A percentile compares a stretch with the other conserved stretches of the same genome.
phyloP scores from a whole-genome alignment of 2,329 filamentous ascomycete genomes.

The Canariomyces notabilis region DNA sequence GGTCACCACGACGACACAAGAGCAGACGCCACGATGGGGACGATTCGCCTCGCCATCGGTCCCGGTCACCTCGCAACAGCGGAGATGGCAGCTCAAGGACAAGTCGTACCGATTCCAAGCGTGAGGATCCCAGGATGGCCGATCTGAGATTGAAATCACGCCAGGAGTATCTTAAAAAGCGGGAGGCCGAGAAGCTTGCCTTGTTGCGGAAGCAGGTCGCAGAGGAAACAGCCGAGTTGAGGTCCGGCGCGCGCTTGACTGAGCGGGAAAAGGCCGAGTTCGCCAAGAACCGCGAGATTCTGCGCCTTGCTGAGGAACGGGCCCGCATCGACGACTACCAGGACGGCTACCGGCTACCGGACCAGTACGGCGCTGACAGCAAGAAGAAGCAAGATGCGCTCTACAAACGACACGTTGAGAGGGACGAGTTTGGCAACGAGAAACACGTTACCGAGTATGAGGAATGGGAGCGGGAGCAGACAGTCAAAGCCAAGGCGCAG shows the following conservation, averaged over 20 bases:
- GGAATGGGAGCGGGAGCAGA: slow-evolving; percentile 91
- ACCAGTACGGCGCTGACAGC: slow-evolving; percentile 87
- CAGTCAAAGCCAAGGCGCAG: slow-evolving; percentile 80
- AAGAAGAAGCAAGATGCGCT: slow-evolving; percentile 86
- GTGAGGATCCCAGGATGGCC: slow-evolving; percentile 62
- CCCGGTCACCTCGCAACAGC: slow-evolving; percentile 25
- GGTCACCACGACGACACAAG: slow-evolving; percentile 30
- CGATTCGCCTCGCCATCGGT: slow-evolving; percentile 28
- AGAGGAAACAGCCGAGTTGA: slow-evolving; percentile 78
- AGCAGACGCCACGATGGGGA: slow-evolving; percentile 31
- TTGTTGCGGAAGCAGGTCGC: slow-evolving; percentile 85
- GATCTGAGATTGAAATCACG: slow-evolving; percentile 79
- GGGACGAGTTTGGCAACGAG: slow-evolving; percentile 81
- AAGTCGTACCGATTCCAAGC: slow-evolving; percentile 29
- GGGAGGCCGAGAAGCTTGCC: slow-evolving; percentile 78
- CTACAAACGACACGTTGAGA: slow-evolving; percentile 85
- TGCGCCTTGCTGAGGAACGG: slow-evolving; percentile 78
- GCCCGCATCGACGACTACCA: slow-evolving; percentile 83
- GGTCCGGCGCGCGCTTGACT: slow-evolving; percentile 69
- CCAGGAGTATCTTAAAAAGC: slow-evolving; percentile 90
- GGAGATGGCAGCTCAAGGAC: slow-evolving; percentile 62
- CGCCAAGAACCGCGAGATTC: slow-evolving; percentile 75
- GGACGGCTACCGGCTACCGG: slow-evolving; percentile 88
- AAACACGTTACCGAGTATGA: slow-evolving; percentile 90
- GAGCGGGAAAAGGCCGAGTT: slow-evolving; percentile 82